Conservation (phyloP, 805 yeast species). For the Sungouiozyma intestinalis region DNA sequence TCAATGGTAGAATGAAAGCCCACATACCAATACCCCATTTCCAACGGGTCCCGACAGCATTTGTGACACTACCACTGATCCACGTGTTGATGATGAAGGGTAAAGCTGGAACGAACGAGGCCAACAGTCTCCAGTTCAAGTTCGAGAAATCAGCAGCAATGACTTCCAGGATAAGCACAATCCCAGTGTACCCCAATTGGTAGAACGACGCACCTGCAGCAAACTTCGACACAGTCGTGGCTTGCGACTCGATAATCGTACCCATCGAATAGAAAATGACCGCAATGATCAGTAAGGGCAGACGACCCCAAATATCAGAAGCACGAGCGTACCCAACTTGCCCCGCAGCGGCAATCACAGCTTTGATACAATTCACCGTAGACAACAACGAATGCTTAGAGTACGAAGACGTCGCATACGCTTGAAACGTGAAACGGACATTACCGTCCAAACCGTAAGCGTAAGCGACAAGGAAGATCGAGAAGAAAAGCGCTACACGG, state of each 20-base stretch:
- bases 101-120: constrained; percentile 50
- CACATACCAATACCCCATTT: constrained; percentile 51
- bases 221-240: constrained; percentile 38
- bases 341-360: constrained; percentile 51
- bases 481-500: constrained; percentile 35
- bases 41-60: constrained; percentile 32
- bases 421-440: constrained; percentile 34
- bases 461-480: constrained; percentile 46
- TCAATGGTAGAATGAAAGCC: constrained; percentile 47
- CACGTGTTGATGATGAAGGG: constrained; percentile 67
- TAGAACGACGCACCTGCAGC: constrained; percentile 47
- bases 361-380: constrained; percentile 41
- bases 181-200: constrained; percentile 46
- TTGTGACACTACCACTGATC: constrained; percentile 47
- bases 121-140: constrained; percentile 53
- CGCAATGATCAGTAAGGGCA: constrained; percentile 36
- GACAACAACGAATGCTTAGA: constrained; percentile 39
- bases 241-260: constrained; percentile 45
- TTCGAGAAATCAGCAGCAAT: constrained; percentile 52
- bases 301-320: constrained; percentile 47
- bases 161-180: constrained; percentile 43
- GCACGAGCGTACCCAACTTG: constrained; percentile 47
- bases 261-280: constrained; percentile 43
- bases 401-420: constrained; percentile 44
- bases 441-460: constrained; percentile 47